Evolutionary conservation across 2,329 filamentous ascomycete species (phyloP).

Genomic region (Fusarium lateritium): DNA sequence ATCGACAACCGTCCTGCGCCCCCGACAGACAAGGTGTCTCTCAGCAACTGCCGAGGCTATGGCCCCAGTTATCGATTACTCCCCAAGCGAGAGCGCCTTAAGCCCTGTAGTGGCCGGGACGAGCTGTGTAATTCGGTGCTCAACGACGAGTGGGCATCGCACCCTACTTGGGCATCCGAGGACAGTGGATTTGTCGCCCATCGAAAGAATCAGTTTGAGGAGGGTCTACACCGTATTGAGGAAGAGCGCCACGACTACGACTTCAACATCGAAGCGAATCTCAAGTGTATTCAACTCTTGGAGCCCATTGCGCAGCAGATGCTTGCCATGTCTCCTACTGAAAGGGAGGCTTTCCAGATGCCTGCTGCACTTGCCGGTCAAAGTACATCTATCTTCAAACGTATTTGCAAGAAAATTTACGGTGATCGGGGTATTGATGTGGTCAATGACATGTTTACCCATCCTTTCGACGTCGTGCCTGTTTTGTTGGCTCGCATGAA

Average conservation of each 20-base stretch:
- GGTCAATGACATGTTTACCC: slow-evolving; percentile 86
- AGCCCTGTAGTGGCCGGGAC: slow-evolving; percentile 93
- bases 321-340: slow-evolving; percentile 80
- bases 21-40: slow-evolving; percentile 85
- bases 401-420: slow-evolving; percentile 98
- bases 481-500: slow-evolving; percentile 91
- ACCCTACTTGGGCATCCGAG: slow-evolving; percentile 98
- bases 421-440: slow-evolving; percentile 89
- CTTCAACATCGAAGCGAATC: slow-evolving; percentile 96
- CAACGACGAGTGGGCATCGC: slow-evolving; percentile 98
- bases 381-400: slow-evolving; percentile 96
- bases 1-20: slow-evolving; percentile 84
- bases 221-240: slow-evolving; percentile 94
- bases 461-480: slow-evolving; percentile 89
- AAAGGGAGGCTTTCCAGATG: slow-evolving; percentile 82
- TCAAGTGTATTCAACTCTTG: slow-evolving; percentile 94
- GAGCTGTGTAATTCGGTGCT: slow-evolving; percentile 93
- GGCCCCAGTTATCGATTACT: slow-evolving; percentile 95
- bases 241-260: slow-evolving; percentile 99
- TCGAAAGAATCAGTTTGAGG: slow-evolving; percentile 95
- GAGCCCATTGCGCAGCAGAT: slow-evolving; percentile 95
- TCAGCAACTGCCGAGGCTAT: slow-evolving; percentile 95
- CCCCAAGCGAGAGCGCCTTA: slow-evolving; percentile 90
- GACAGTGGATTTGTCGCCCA: slow-evolving; percentile 98
- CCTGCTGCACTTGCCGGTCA: slow-evolving; percentile 89